These are phyloP conservation scores for Rhododendron williamsianum DNA, from an alignment of 148 eudicot genomes.

Conservation along the genomic window DNA sequence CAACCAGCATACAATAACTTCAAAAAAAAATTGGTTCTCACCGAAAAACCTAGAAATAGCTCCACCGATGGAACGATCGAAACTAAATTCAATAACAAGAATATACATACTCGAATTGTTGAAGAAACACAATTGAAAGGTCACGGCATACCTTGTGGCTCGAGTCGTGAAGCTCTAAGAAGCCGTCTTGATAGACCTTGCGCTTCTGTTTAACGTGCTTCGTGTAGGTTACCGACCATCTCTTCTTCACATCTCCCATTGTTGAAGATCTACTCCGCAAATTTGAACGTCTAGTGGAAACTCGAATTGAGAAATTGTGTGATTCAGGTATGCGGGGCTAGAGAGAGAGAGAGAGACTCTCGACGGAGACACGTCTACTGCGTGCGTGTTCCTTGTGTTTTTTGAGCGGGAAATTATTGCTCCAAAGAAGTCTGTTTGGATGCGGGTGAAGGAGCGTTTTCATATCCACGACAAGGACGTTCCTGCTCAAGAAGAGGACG, in stretches of 20 bases:
- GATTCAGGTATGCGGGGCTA: neutral
- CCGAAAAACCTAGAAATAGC: slow-evolving; percentile 4
- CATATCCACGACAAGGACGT: neutral
- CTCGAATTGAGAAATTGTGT: neutral
- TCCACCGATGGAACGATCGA: neutral
- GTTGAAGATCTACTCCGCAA: neutral
- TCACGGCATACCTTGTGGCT: slow-evolving; percentile 41
- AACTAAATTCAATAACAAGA: neutral
- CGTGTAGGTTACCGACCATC: slow-evolving; percentile 78
- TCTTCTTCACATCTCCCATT: slow-evolving; percentile 49
- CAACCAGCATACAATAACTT: neutral
- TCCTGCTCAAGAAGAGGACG: slow-evolving; percentile 23
- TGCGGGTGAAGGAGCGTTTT: neutral
- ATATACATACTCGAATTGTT: neutral
- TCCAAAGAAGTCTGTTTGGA: neutral
- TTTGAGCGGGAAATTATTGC: neutral
- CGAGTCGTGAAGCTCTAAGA: slow-evolving; percentile 37
- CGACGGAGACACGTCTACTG: neutral
- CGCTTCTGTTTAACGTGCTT: slow-evolving; percentile 86
- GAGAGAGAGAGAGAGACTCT: neutral
- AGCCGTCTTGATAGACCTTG: slow-evolving; percentile 82
- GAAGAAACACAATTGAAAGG: neutral
- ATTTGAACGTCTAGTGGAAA: neutral
- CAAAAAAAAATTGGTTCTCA: neutral
- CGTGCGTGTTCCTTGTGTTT: neutral